Base-by-base conservation (phyloP, 2,329 filamentous ascomycete species). In the Chrysosporium keratinophilum region DNA sequence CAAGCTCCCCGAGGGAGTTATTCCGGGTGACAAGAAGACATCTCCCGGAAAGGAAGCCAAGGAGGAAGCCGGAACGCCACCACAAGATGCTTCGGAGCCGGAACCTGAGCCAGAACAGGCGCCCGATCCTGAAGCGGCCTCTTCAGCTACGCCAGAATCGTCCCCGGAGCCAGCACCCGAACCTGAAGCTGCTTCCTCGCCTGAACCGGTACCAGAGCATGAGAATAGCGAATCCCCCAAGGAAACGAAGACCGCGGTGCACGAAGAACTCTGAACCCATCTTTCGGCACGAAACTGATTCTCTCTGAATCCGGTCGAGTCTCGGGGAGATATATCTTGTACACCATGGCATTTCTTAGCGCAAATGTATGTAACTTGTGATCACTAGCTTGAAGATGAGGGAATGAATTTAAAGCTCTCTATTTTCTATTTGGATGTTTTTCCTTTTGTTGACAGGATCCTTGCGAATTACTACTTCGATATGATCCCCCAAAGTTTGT, bases 1-100 rank as follows among this genome's bases (percentile, higher is more conserved):
- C 63, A 87, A 83, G 72, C 68, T 93, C 41, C 86, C 87, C 0
- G 77, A 79, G 55, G 78, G 76, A 1, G 63, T 87, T 42, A 65
- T 84, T 33, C 65, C 65, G 15, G 70, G 71, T 33, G 39, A 48
- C n/a, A 34, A 51, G 48, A 67, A 67, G 50, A 71, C 76, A 10
- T 72, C 73, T 56, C 77, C 82, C 0, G 79, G 80, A 60, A 80
- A 81, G 0, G 65, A 72, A 46, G 64, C 74, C 19, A 74, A 79
- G 67, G 79, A 80, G 66, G 74, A 76, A 19, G 76, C 79, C 2
- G 75, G 78, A 52, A 74, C 75, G 59, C 83, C 85, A 15, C 39
- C 44, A 15, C 4, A 56, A 20, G 34, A 42, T 12, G 34, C 17
- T 3, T 20, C 54, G 1, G 57, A 61, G 56, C 58, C 49, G 47